Evolutionary conservation across 768 basidiomycete species (phyloP), one percentile per base, ranked within the genome.

Genomic region (Serpula lacrymans): DNA sequence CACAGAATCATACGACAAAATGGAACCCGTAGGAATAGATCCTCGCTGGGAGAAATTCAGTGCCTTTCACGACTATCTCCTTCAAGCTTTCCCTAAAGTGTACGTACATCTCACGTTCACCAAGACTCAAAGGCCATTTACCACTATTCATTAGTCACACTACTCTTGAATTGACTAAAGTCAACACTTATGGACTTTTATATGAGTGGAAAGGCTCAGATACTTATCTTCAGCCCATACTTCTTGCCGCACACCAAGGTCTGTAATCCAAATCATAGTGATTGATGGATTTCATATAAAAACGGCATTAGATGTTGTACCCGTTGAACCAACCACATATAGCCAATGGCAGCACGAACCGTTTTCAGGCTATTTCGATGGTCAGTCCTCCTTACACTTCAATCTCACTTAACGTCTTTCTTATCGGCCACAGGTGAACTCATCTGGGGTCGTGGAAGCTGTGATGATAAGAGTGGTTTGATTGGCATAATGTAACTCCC

Each of bases 241-340:
- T 80, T 10, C 55, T 75, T 13, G 54, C 64, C 13, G 71, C 66
- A 11, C 71, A 75, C 47, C 71, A 74, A 52, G 71, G 71, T 70
- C 14, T 12, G 50, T 31, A 6, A 2, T 17, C 18, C 10, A 28
- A n/a, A n/a, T n/a, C n/a, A n/a, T n/a, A n/a, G n/a, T n/a, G n/a
- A n/a, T n/a, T n/a, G n/a, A n/a, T n/a, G n/a, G n/a, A n/a, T n/a
- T n/a, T n/a, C n/a, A n/a, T n/a, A n/a, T n/a, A n/a, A n/a, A n/a
- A n/a, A n/a, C n/a, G n/a, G n/a, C 6, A 26, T 12, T 26, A 81
- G 84, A 86, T 48, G 82, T 84, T 5, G 84, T 86, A 5, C 84
- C 83, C 4, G 83, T 84, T 6, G 69, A 78, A 17, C 69, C 72
- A 2, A 62, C 64, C 4, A 82, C 82, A 0, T 59, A 74, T 14